Conservation (phyloP, 83 land plant genomes). For the Diphasiastrum complanatum region DNA sequence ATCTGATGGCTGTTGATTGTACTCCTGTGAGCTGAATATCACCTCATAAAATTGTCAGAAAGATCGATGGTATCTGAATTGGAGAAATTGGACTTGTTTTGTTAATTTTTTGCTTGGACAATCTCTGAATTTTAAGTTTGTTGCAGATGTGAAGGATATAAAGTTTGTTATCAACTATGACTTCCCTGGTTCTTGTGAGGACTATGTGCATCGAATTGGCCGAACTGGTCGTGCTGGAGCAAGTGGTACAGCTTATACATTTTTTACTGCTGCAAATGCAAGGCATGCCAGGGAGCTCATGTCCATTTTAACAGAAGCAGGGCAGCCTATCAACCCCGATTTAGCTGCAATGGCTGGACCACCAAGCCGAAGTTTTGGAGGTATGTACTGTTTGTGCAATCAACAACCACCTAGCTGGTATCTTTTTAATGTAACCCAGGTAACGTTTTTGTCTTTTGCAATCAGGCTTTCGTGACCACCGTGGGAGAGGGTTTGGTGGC, state of each 20-base stretch:
- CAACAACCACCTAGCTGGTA: no score
- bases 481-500: slow-evolving; percentile 25
- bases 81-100: no score
- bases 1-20: no score
- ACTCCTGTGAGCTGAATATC: no score
- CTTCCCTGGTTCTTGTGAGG: slow-evolving; percentile 93
- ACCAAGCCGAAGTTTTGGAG: background rate
- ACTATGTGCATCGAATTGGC: slow-evolving; percentile 97
- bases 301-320: slow-evolving; percentile 76
- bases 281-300: slow-evolving; percentile 88
- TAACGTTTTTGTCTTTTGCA: no score
- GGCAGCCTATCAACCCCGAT: slow-evolving; percentile 66
- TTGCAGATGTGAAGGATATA: slow-evolving; percentile 94
- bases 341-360: slow-evolving; percentile 55
- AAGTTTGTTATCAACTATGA: slow-evolving; percentile 93
- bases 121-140: no score
- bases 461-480: slow-evolving; percentile 26
- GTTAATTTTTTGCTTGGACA: no score
- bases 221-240: slow-evolving; percentile 98
- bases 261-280: slow-evolving; percentile 93
- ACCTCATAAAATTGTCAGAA: no score
- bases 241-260: slow-evolving; percentile 90
- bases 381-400: no score
- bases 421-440: no score
- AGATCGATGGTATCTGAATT: no score